phyloP scores from a whole-genome alignment of 2,329 filamentous ascomycete genomes.

The Xylariaceae sp. region DNA sequence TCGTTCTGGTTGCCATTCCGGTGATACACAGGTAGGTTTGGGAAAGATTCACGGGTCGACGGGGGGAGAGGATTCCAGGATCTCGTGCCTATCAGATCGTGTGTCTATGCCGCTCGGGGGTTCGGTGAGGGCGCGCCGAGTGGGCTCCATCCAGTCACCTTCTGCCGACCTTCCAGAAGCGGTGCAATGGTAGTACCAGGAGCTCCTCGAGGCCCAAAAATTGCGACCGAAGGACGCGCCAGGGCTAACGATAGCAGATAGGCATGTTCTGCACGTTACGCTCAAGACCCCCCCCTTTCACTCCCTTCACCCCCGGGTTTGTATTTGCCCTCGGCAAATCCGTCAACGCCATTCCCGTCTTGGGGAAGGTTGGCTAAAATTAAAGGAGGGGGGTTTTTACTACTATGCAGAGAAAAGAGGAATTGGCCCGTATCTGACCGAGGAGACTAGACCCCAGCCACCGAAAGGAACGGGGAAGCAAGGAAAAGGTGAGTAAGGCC shows the following conservation, averaged over 20 bases:
- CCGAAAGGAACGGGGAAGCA: slow-evolving; percentile 22
- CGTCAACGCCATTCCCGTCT: slow-evolving; percentile 18
- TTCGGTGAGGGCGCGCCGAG: slow-evolving; percentile 32
- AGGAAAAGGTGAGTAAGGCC: not conserved
- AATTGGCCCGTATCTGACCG: slow-evolving; percentile 31
- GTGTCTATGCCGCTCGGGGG: slow-evolving; percentile 25
- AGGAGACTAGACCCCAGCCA: slow-evolving; percentile 21
- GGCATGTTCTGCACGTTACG: slow-evolving; percentile 18
- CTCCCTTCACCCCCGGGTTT: slow-evolving; percentile 19
- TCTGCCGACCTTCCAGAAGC: slow-evolving; percentile 34
- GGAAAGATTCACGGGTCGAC: not conserved
- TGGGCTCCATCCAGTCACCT: slow-evolving; percentile 25
- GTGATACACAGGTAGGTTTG: not conserved
- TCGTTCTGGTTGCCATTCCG: not conserved
- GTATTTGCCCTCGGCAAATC: slow-evolving; percentile 24
- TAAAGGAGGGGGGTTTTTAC: slow-evolving; percentile 15
- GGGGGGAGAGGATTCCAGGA: not conserved
- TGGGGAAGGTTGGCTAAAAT: slow-evolving; percentile 8
- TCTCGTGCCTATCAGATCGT: slow-evolving; percentile 23
- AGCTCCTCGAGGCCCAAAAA: slow-evolving; percentile 19
- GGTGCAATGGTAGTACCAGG: slow-evolving; percentile 24
- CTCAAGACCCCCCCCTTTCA: too few relatives aligned
- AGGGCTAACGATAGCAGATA: slow-evolving; percentile 22
- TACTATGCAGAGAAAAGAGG: slow-evolving; percentile 12
- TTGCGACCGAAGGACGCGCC: slow-evolving; percentile 25